Evolutionary conservation across 306 rosid genomes (phyloP).

Genomic region (Ormosia emarginata): DNA sequence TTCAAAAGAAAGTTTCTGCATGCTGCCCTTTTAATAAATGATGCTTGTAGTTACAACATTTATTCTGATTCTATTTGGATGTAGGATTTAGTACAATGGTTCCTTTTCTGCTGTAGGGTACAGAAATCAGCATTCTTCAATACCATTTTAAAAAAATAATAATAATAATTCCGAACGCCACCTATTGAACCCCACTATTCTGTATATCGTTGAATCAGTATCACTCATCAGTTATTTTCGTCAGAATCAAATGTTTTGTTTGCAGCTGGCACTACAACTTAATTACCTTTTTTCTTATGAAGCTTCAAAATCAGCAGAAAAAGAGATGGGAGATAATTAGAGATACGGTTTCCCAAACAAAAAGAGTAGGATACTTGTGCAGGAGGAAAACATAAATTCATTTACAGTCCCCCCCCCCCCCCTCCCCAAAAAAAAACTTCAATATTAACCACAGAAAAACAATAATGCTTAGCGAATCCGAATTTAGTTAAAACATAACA

Average conservation of each 20-base stretch:
- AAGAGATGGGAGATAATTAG: constrained; percentile 12
- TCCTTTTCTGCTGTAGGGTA: constrained; percentile 6
- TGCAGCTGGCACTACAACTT: neutral
- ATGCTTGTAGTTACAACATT: neutral
- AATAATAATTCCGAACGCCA: neutral
- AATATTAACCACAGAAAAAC: constrained; percentile 27
- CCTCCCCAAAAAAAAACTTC: too few species aligned
- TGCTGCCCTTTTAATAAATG: neutral
- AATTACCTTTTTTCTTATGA: neutral
- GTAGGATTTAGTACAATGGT: neutral
- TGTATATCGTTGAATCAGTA: neutral
- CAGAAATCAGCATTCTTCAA: neutral
- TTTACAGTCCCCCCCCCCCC: too few species aligned
- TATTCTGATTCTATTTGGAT: neutral
- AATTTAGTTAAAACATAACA: constrained; percentile 1
- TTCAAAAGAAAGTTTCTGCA: constrained; percentile 35
- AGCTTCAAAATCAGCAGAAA: constrained; percentile 24
- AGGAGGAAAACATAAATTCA: neutral
- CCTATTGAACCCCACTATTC: neutral
- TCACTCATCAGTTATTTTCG: neutral
- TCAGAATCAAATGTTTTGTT: constrained; percentile 19
- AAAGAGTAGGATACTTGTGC: constrained; percentile 20
- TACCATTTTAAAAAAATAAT: neutral
- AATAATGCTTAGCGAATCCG: constrained; percentile 10
- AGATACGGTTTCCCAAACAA: constrained; percentile 17